phyloP scores from a whole-genome alignment of 2,329 filamentous ascomycete genomes.

The Xylaria sp. region DNA sequence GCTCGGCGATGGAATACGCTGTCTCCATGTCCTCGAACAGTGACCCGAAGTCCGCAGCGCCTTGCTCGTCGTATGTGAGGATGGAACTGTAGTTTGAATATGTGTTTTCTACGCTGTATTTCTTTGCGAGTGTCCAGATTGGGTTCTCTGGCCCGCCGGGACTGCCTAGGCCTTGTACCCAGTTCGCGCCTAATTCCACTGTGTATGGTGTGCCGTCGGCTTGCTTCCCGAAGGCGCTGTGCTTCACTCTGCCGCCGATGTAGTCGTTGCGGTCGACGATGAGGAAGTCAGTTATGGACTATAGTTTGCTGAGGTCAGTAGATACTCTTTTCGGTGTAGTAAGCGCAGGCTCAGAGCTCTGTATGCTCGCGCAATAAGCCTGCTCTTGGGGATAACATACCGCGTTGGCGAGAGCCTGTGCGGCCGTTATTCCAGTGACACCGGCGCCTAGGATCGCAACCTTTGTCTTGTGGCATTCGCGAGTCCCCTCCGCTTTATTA shows the following conservation, averaged over 20 bases:
- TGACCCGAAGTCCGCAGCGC: conserved; percentile 55
- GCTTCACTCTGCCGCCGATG: conserved; percentile 66
- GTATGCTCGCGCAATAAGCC: too few relatives aligned
- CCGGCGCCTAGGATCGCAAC: conserved; percentile 61
- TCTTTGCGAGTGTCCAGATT: conserved; percentile 66
- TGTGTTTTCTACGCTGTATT: conserved; percentile 60
- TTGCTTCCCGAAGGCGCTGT: conserved; percentile 60
- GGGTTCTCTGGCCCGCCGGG: conserved; percentile 58
- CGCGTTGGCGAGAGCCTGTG: conserved; percentile 65
- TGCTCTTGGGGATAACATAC: too few relatives aligned
- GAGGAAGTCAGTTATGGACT: conserved; percentile 65
- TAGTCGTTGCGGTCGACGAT: conserved; percentile 68
- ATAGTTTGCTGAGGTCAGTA: too few relatives aligned
- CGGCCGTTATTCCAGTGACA: conserved; percentile 67
- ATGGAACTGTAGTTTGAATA: conserved; percentile 65
- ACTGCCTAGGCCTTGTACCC: conserved; percentile 50
- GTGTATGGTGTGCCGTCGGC: conserved; percentile 58
- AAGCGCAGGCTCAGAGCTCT: too few relatives aligned
- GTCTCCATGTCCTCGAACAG: conserved; percentile 57
- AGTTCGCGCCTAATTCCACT: conserved; percentile 72
- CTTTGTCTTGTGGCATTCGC: conserved; percentile 43
- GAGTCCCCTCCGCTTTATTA: not conserved
- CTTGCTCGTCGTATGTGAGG: conserved; percentile 64
- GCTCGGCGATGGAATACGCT: conserved; percentile 44
- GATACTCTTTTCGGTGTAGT: too few relatives aligned